Evolutionary conservation across 768 basidiomycete genomes (phyloP).

Genomic region (Amanita molliuscula): DNA sequence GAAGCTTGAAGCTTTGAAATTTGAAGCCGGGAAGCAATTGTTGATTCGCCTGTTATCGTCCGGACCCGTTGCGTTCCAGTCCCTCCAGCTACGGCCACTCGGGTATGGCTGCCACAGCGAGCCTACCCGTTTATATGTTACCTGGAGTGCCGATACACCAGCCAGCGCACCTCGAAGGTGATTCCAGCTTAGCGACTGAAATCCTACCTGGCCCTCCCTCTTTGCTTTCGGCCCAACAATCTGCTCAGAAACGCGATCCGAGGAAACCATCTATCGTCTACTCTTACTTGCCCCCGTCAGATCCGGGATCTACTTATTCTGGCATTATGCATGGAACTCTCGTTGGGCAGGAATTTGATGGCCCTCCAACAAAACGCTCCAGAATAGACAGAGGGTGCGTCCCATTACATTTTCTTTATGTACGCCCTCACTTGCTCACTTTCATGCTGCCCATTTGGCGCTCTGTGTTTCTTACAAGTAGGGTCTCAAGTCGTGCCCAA

Average conservation of each 20-base stretch:
- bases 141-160: constrained; percentile 66
- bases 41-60: constrained; percentile 5
- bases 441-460: constrained; percentile 8
- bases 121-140: constrained; percentile 61
- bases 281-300: constrained; percentile 76
- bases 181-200: constrained; percentile 77
- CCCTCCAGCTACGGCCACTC: constrained; percentile 14
- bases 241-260: constrained; percentile 67
- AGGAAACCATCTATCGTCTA: constrained; percentile 59
- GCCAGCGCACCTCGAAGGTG: constrained; percentile 74
- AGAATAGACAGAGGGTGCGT: constrained; percentile 67
- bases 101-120: constrained; percentile 65
- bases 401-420: constrained; percentile 11
- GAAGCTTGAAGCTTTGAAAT: too few species aligned
- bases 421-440: constrained; percentile 13
- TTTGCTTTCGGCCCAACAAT: constrained; percentile 58
- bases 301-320: constrained; percentile 85
- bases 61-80: constrained; percentile 14
- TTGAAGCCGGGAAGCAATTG: constrained; percentile 1
- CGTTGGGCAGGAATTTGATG: constrained; percentile 53
- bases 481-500: constrained; percentile 58
- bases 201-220: constrained; percentile 85
- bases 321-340: constrained; percentile 61
- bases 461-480: constrained; percentile 25
- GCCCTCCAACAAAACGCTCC: constrained; percentile 61